phyloP scores from a whole-genome alignment of 2,329 filamentous ascomycete genomes.

The Penicillium sp. region DNA sequence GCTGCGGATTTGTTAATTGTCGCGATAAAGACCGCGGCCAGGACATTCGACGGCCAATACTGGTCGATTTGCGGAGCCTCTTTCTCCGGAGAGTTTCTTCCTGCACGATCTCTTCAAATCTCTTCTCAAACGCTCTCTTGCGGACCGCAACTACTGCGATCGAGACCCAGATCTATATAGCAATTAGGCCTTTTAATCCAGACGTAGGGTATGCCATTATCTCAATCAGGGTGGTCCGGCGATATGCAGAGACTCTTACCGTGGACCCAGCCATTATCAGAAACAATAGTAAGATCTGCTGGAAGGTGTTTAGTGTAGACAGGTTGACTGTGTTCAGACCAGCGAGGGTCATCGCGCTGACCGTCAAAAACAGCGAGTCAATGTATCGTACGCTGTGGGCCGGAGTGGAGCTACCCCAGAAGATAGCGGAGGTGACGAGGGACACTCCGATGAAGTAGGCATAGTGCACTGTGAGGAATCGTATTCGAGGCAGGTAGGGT shows the following conservation, averaged over 20 bases:
- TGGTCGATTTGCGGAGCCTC: background rate
- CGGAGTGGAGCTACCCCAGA: slow-evolving; percentile 49
- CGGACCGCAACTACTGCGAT: background rate
- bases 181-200: background rate
- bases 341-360: slow-evolving; percentile 50
- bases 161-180: slow-evolving; percentile 2
- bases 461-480: slow-evolving; percentile 50
- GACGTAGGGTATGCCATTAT: background rate
- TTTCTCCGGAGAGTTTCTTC: slow-evolving; percentile 1
- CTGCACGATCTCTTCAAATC: slow-evolving; percentile 1
- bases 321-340: slow-evolving; percentile 52
- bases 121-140: background rate
- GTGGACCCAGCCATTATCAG: slow-evolving; percentile 49
- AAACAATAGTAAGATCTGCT: slow-evolving; percentile 48
- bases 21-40: background rate
- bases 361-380: slow-evolving; percentile 47
- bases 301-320: slow-evolving; percentile 47
- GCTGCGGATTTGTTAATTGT: background rate
- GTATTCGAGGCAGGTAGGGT: slow-evolving; percentile 2
- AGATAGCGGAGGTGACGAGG: slow-evolving; percentile 46
- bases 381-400: slow-evolving; percentile 43
- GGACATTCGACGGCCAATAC: background rate
- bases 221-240: background rate
- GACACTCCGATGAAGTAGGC: slow-evolving; percentile 47
- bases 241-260: background rate